Base-by-base conservation (phyloP, 768 basidiomycete species). In the Lentinus tigrinus region DNA sequence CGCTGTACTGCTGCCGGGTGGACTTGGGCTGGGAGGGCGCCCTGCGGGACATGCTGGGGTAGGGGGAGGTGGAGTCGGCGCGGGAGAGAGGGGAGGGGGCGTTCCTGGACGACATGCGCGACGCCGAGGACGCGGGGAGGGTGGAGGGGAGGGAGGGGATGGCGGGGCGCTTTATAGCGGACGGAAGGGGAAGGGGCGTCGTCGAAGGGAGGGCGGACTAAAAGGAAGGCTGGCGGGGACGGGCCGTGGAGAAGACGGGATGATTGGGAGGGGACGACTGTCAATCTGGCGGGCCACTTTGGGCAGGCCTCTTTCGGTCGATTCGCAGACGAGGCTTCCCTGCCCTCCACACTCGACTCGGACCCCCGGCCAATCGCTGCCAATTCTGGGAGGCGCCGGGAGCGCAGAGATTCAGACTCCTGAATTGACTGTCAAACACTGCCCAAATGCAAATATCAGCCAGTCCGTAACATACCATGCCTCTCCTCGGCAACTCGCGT, bases 31-130 rank as follows among this genome's bases (percentile, higher is more conserved):
- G 69, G 44, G 57, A 57, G 51, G 66, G 64, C 54, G 65, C 63
- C 27, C 61, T 57, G 49, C 59, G 54, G 55, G 57, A 48, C 51
- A 61, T 61, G 58, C 19, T 21, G 3, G 58, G 62, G 17, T 57
- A 56, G 38, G 60, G 65, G 34, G 62, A 61, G 13, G 61, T 24
- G 58, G 63, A 65, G 58, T 50, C 61, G 21, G 58, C 57, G 57
- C 62, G 62, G 47, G 51, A 47, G 40, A 52, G 53, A 4, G 69
- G 47, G 8, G 65, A 64, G 43, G 62, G 55, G 4, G 65, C 52
- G 56, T 61, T 58, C 61, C 65, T 56, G 53, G 86, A 85, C 39
- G 87, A 85, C 88, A 89, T 89, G 70, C 58, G 59, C 61, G 65
- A 61, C 55, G 70, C 62, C 68, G 69, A 67, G 65, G 65, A 61